A percentile compares a stretch with the other conserved stretches of the same genome.
Evolutionary conservation across 2,329 filamentous ascomycete genomes (phyloP).

Genomic region (Colletotrichum eleusines): DNA sequence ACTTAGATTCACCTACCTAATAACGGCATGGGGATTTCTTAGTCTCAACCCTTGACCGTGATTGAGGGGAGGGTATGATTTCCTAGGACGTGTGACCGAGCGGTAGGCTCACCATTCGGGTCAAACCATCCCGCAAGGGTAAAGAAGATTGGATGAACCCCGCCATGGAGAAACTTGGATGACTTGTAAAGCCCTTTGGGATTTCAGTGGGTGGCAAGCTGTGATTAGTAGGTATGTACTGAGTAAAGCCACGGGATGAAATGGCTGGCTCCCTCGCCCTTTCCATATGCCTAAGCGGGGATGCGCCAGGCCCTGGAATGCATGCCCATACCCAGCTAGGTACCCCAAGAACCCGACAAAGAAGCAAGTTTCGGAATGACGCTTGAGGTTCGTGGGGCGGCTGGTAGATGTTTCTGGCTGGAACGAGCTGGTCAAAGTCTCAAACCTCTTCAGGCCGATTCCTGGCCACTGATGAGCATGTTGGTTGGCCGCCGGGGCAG

Average conservation of each 20-base stretch:
- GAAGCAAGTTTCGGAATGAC: background rate
- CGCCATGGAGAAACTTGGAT: conserved; percentile 31
- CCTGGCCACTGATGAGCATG: conserved; percentile 23
- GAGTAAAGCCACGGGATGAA: conserved; percentile 34
- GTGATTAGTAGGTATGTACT: no score
- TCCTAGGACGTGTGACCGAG: no score
- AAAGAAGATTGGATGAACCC: conserved; percentile 23
- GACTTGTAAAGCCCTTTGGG: conserved; percentile 15
- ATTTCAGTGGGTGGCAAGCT: conserved; percentile 21
- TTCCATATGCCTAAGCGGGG: conserved; percentile 13
- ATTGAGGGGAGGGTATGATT: no score
- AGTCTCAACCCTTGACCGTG: no score
- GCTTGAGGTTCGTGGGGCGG: conserved; percentile 1
- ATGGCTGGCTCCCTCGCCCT: conserved; percentile 25
- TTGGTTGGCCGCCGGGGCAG: background rate
- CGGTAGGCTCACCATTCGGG: background rate
- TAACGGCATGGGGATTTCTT: no score
- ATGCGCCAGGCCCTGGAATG: conserved; percentile 16
- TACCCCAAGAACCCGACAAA: conserved; percentile 24
- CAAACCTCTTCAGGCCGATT: background rate
- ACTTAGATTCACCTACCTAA: no score
- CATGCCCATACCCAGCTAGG: background rate
- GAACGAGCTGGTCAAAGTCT: conserved; percentile 24
- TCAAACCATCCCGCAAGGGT: background rate
- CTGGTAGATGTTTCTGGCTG: conserved; percentile 23